A percentile compares a stretch with the other conserved stretches of the same genome.
These are phyloP conservation scores for Colletotrichum sp. DNA, from an alignment of 2,329 filamentous ascomycete genomes.

Conservation along the genomic window DNA sequence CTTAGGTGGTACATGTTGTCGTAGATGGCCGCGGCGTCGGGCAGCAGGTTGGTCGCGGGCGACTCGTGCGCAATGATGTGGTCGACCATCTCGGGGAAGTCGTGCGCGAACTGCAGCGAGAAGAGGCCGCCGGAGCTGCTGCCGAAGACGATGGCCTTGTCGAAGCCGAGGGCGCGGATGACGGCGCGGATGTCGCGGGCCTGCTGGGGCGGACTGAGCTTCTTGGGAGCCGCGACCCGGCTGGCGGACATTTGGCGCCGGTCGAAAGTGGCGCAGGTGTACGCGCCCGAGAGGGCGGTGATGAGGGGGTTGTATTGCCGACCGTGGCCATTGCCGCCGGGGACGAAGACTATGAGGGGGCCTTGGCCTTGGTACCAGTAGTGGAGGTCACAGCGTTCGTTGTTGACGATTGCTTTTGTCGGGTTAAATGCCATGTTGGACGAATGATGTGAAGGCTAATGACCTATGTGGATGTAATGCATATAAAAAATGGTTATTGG, in stretches of 20 bases:
- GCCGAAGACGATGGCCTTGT: slow-evolving; percentile 30
- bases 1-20: slow-evolving; percentile 27
- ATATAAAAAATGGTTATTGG: not conserved
- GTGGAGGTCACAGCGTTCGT: slow-evolving; percentile 34
- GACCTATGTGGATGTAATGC: not conserved
- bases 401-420: slow-evolving; percentile 26
- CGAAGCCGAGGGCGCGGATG: slow-evolving; percentile 30
- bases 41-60: slow-evolving; percentile 27
- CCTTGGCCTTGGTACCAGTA: slow-evolving; percentile 35
- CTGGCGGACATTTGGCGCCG: slow-evolving; percentile 37
- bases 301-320: slow-evolving; percentile 34
- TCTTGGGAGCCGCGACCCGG: slow-evolving; percentile 26
- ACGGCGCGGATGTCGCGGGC: slow-evolving; percentile 33
- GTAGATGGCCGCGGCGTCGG: slow-evolving; percentile 25
- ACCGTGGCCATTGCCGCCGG: slow-evolving; percentile 37
- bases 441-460: not conserved
- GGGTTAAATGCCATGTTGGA: slow-evolving; percentile 23
- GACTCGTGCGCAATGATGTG: slow-evolving; percentile 36
- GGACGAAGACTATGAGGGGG: slow-evolving; percentile 34
- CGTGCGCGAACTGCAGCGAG: slow-evolving; percentile 32
- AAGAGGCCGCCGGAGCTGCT: slow-evolving; percentile 34
- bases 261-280: slow-evolving; percentile 35
- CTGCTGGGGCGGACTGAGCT: slow-evolving; percentile 31
- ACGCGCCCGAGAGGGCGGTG: slow-evolving; percentile 26
- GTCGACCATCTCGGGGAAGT: slow-evolving; percentile 31